Conservation (phyloP, 2,329 filamentous ascomycete species). For the Exophiala dermatitidis region DNA sequence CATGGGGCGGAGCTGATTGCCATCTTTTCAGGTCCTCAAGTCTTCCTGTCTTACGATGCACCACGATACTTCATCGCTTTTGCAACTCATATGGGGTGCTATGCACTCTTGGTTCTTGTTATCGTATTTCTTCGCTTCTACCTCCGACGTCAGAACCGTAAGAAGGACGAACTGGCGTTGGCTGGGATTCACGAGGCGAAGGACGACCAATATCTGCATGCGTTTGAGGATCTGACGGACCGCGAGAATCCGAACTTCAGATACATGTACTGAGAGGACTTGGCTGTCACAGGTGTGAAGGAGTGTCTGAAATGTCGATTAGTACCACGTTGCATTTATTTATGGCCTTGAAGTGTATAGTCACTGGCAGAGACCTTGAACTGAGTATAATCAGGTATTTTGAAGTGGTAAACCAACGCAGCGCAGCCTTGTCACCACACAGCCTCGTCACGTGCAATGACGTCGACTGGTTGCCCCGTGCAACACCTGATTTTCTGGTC, state of each 20-base stretch:
- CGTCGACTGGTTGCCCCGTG: neutral
- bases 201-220: conserved; percentile 28
- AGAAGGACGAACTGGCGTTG: conserved; percentile 43
- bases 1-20: neutral
- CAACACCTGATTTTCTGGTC: neutral
- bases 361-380: conserved; percentile 22
- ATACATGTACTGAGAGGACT: conserved; percentile 40
- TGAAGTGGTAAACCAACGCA: too few relatives aligned
- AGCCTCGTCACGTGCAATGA: neutral
- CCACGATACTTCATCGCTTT: conserved; percentile 65
- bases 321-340: neutral
- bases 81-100: conserved; percentile 62
- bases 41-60: conserved; percentile 54
- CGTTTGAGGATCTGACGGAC: conserved; percentile 62
- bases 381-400: too few relatives aligned
- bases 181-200: conserved; percentile 10
- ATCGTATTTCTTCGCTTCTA: conserved; percentile 54
- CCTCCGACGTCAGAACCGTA: conserved; percentile 52
- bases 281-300: neutral
- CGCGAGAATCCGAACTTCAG: conserved; percentile 60
- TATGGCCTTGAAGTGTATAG: neutral
- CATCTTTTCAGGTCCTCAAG: conserved; percentile 47
- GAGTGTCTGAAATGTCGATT: too few relatives aligned
- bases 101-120: conserved; percentile 52
- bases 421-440: neutral